phyloP scores from a whole-genome alignment of 257 asterid species.

The Primulina huaijiensis region DNA sequence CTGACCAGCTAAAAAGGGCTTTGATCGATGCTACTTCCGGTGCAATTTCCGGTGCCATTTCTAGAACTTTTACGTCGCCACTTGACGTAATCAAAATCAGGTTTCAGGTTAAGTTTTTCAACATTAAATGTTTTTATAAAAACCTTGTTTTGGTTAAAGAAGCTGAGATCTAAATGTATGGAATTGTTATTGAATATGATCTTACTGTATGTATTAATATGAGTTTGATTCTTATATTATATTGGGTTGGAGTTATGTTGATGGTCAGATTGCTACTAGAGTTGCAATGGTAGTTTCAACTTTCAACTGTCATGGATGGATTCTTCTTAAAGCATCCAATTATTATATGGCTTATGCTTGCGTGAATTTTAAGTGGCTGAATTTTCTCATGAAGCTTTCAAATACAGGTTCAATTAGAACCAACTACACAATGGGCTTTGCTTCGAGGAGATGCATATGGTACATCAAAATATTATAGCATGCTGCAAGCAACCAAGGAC shows the following conservation, averaged over 20 bases:
- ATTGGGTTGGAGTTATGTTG: not conserved
- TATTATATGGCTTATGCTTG: not conserved
- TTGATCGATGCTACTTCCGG: constrained; percentile 79
- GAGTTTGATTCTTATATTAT: not conserved
- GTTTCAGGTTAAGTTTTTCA: constrained; percentile 61
- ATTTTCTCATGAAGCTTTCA: constrained; percentile 16
- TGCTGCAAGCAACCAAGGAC: constrained; percentile 89
- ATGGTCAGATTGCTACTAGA: not conserved
- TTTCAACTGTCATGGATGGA: not conserved
- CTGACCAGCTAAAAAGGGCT: constrained; percentile 73
- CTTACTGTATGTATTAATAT: not conserved
- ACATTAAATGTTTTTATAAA: not conserved
- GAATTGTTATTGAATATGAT: not conserved
- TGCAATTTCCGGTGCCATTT: constrained; percentile 76
- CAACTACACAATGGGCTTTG: constrained; percentile 78
- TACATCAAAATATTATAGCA: constrained; percentile 73
- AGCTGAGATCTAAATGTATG: not conserved
- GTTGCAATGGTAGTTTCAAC: not conserved
- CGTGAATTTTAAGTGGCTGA: constrained; percentile 10
- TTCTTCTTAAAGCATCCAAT: not conserved
- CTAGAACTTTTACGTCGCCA: constrained; percentile 87
- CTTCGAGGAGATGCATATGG: constrained; percentile 48
- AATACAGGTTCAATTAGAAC: constrained; percentile 89
- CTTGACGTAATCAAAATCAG: constrained; percentile 94
- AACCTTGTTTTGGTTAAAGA: not conserved